Conservation (phyloP, 345 rosid species). For the Hypericum perforatum region DNA sequence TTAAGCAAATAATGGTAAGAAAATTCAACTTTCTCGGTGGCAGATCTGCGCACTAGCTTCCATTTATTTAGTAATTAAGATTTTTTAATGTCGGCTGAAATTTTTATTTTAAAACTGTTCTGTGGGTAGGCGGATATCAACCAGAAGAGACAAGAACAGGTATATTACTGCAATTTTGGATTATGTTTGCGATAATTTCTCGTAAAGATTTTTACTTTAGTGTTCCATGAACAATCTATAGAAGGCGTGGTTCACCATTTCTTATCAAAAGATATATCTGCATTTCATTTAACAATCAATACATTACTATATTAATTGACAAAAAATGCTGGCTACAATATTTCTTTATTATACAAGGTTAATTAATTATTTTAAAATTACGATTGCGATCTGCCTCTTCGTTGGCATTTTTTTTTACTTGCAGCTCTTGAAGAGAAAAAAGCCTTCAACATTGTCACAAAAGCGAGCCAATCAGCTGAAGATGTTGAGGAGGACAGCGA, state of each 20-base stretch:
- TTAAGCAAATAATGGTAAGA: constrained; percentile 52
- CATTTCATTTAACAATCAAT: too few relatives aligned
- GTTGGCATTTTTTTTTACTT: not conserved
- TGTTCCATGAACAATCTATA: too few relatives aligned
- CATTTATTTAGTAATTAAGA: not conserved
- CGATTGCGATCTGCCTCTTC: not conserved
- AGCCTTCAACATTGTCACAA: constrained; percentile 16
- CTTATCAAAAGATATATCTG: too few relatives aligned
- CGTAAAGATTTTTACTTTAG: not conserved
- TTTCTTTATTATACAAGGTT: too few relatives aligned
- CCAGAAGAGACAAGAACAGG: constrained; percentile 48
- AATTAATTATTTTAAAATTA: not conserved
- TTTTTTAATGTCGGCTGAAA: not conserved
- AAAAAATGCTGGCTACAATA: too few relatives aligned
- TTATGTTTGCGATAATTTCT: not conserved
- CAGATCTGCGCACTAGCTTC: not conserved
- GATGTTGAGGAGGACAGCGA: constrained; percentile 43
- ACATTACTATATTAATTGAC: too few relatives aligned
- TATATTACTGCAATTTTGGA: not conserved
- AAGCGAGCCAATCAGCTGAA: constrained; percentile 37
- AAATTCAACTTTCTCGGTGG: not conserved
- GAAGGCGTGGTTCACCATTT: too few relatives aligned
- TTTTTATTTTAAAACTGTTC: not conserved
- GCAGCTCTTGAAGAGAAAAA: constrained; percentile 34
- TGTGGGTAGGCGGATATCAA: constrained; percentile 44